phyloP scores from a whole-genome alignment of 2,329 filamentous ascomycete species.

The Chaetomiaceae sp. region DNA sequence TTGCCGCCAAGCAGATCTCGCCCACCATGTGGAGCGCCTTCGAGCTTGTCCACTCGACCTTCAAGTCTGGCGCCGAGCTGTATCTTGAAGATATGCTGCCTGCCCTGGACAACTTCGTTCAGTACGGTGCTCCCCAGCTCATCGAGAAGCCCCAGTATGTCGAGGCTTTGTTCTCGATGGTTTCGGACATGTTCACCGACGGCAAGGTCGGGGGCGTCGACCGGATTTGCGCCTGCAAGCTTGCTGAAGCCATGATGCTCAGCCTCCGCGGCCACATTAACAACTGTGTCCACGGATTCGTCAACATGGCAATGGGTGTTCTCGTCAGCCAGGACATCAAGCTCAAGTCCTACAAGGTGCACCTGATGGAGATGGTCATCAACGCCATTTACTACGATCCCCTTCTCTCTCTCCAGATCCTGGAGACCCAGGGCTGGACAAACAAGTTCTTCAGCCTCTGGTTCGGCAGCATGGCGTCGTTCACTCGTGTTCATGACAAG shows the following conservation, averaged over 20 bases:
- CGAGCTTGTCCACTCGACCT: slow-evolving; percentile 91
- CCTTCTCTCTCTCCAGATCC: slow-evolving; percentile 71
- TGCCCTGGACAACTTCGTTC: slow-evolving; percentile 94
- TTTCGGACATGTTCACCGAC: slow-evolving; percentile 89
- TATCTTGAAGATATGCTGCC: slow-evolving; percentile 99
- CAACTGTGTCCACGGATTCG: slow-evolving; percentile 81
- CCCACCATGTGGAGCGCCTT: slow-evolving; percentile 98
- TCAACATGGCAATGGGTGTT: slow-evolving; percentile 81
- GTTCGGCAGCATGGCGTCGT: slow-evolving; percentile 94
- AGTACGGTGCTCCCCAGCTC: slow-evolving; percentile 79
- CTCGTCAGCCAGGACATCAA: slow-evolving; percentile 71
- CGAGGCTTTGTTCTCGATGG: slow-evolving; percentile 86
- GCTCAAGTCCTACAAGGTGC: slow-evolving; percentile 89
- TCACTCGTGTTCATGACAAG: slow-evolving; percentile 95
- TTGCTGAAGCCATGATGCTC: slow-evolving; percentile 95
- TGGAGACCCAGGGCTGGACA: slow-evolving; percentile 91
- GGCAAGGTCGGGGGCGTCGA: slow-evolving; percentile 91
- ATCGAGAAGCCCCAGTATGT: slow-evolving; percentile 81
- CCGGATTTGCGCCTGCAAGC: slow-evolving; percentile 93
- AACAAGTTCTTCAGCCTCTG: slow-evolving; percentile 98
- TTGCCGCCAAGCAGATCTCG: slow-evolving; percentile 92
- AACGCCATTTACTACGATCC: slow-evolving; percentile 98
- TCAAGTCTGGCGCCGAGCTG: slow-evolving; percentile 93
- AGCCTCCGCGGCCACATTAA: slow-evolving; percentile 86
- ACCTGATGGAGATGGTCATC: slow-evolving; percentile 98